Evolutionary conservation across 441 rosid species (phyloP).

Genomic region (Jatropha multifida): DNA sequence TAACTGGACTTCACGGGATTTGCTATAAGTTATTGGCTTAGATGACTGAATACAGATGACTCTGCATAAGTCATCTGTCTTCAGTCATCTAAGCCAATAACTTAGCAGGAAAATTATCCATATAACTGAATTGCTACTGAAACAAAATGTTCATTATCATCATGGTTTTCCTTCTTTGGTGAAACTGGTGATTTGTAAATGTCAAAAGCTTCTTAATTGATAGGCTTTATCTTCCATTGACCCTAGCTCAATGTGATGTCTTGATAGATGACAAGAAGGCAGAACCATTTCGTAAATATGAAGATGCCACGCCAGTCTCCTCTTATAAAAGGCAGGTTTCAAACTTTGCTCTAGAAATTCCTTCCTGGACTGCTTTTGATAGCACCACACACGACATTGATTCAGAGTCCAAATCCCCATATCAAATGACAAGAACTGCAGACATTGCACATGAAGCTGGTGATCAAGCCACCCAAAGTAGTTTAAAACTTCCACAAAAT

Average conservation of each 20-base stretch:
- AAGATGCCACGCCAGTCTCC: background rate
- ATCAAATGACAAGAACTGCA: background rate
- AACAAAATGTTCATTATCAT: background rate
- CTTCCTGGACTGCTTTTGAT: no score
- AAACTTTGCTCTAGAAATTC: no score
- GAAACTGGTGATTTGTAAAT: background rate
- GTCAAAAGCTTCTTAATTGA: background rate
- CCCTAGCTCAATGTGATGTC: background rate
- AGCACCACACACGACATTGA: background rate
- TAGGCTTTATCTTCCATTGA: background rate
- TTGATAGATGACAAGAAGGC: background rate
- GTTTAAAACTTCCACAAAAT: background rate
- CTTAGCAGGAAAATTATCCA: no score
- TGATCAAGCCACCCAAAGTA: background rate
- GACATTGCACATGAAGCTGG: background rate
- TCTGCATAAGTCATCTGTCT: no score
- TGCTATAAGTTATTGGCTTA: no score
- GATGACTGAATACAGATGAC: no score
- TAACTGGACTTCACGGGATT: no score
- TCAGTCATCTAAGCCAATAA: no score
- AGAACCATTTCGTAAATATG: background rate
- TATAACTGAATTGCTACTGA: no score
- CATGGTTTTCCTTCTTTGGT: slow-evolving; percentile 13
- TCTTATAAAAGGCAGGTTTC: background rate
- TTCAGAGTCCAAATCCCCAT: background rate